Evolutionary conservation across 2,329 filamentous ascomycete genomes (phyloP).

Genomic region (Zymoseptoria ardabiliae): DNA sequence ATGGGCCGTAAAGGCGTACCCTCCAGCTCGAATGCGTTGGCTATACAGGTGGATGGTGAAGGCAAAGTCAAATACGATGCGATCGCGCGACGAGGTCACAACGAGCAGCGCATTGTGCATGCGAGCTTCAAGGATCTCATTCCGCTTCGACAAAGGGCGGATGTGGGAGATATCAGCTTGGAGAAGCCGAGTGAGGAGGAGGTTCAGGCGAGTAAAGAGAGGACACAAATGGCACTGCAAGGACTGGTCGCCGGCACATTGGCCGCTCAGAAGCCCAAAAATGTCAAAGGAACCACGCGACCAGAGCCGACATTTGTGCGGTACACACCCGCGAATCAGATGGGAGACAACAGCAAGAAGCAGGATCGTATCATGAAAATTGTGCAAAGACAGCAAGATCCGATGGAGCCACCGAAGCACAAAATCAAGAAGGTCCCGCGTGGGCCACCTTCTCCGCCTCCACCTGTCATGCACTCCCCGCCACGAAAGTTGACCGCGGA

Average conservation of each 20-base stretch:
- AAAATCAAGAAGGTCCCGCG: conserved; percentile 98
- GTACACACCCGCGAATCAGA: conserved; percentile 93
- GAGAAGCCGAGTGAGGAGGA: conserved; percentile 78
- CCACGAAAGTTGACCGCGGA: conserved; percentile 92
- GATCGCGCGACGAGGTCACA: conserved; percentile 83
- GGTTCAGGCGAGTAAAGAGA: conserved; percentile 74
- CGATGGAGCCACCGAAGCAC: conserved; percentile 95
- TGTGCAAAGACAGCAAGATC: conserved; percentile 85
- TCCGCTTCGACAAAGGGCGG: conserved; percentile 82
- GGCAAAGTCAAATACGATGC: conserved; percentile 96
- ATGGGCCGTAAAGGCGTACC: conserved; percentile 72
- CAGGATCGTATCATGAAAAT: conserved; percentile 98
- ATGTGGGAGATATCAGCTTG: conserved; percentile 84
- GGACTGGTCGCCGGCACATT: conserved; percentile 77
- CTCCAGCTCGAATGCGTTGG: conserved; percentile 72
- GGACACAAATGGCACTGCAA: conserved; percentile 79
- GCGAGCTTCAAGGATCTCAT: conserved; percentile 96
- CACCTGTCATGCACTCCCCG: conserved; percentile 90
- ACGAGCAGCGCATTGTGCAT: conserved; percentile 77
- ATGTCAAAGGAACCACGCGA: conserved; percentile 70
- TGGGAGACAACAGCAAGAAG: conserved; percentile 80
- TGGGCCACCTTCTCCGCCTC: conserved; percentile 84
- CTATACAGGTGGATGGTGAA: conserved; percentile 83
- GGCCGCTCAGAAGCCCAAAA: conserved; percentile 91
- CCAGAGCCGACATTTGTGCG: conserved; percentile 88